Base-by-base conservation (phyloP, 2,329 filamentous ascomycete genomes). In the Diplodia mutila region DNA sequence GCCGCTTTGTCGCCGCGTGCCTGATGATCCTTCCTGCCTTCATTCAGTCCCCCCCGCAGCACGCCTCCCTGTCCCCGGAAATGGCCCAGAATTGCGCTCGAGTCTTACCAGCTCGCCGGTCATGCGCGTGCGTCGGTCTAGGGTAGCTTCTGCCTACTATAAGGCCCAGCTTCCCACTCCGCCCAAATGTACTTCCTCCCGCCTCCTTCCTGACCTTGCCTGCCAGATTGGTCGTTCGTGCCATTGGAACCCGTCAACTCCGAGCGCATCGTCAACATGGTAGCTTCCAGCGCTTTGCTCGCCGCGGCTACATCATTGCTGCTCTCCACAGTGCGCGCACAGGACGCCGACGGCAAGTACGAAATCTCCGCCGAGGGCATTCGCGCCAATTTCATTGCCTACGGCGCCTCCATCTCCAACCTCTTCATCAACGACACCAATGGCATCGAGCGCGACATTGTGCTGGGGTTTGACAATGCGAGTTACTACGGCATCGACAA, bases 401-500 rank as follows among this genome's bases (percentile, higher is more conserved):
- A 93, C 73, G 91, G 90, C 69, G 91, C 91, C 8, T 88, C 88
- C 68, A 85, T 94, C 73, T 85, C 89, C 68, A 90, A 93, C 75
- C 82, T 94, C 64, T 83, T 91, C 76, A 84, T 94, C 76, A 85
- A 86, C 46, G 91, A 93, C 77, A 86, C 87, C 72, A 84, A 89
- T 71, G 90, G 90, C 54, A 80, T 90, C 52, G 83, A 87, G 75
- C 86, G 90, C 68, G 91, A 94, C 75, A 82, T 94, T 61, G 87
- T 94, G 1, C 85, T 86, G 55, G 91, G 91, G 57, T 93, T 89
- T 73, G 91, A 94, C 80, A 93, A 93, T 75, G 90, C 91, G 54
- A 87, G 82, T 64, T 88, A 90, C 79, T 94, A 93, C 79, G 79
- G 78, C 68, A 76, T 87, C 59, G 89, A 92, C 77, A 79, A 79